These are phyloP conservation scores for Yamadazyma diddensiae DNA, from an alignment of 1,139 yeast genomes.

Conservation along the genomic window DNA sequence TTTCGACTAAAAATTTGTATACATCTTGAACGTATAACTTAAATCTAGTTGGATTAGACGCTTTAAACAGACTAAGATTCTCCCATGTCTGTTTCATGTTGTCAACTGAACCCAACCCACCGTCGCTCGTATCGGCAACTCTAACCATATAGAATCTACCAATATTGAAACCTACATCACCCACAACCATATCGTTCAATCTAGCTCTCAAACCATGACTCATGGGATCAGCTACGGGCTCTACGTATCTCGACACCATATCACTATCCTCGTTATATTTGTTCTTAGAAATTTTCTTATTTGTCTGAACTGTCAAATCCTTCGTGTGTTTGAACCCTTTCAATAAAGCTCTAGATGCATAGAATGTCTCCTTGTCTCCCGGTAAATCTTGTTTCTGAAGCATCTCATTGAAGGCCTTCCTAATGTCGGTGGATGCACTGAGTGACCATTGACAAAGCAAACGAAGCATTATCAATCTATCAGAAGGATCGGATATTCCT, in stretches of 20 bases:
- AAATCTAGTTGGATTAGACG: slow-evolving; percentile 34
- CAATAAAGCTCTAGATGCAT: slow-evolving; percentile 38
- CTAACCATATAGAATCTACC: slow-evolving; percentile 48
- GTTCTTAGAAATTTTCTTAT: slow-evolving; percentile 28
- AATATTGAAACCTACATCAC: slow-evolving; percentile 44
- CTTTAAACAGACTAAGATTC: slow-evolving; percentile 16
- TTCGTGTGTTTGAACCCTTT: slow-evolving; percentile 35
- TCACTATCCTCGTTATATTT: slow-evolving; percentile 24
- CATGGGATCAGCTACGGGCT: slow-evolving; percentile 43
- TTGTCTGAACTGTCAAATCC: slow-evolving; percentile 31
- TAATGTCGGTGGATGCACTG: slow-evolving; percentile 42
- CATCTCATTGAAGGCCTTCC: slow-evolving; percentile 28
- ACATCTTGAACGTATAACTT: slow-evolving; percentile 53
- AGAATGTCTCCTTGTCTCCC: slow-evolving; percentile 45
- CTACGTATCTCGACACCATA: slow-evolving; percentile 29
- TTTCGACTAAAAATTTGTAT: slow-evolving; percentile 29
- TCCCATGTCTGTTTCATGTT: slow-evolving; percentile 28
- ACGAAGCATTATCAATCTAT: slow-evolving; percentile 46
- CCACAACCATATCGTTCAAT: slow-evolving; percentile 41
- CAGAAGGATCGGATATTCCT: slow-evolving; percentile 40
- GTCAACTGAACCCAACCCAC: slow-evolving; percentile 37
- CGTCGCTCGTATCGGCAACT: slow-evolving; percentile 37
- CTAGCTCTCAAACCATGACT: slow-evolving; percentile 38
- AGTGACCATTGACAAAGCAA: slow-evolving; percentile 50
- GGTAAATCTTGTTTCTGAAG: slow-evolving; percentile 40